These are phyloP conservation scores for Suhomyces choctaworum DNA, from an alignment of 1,139 yeast genomes.

Conservation along the genomic window DNA sequence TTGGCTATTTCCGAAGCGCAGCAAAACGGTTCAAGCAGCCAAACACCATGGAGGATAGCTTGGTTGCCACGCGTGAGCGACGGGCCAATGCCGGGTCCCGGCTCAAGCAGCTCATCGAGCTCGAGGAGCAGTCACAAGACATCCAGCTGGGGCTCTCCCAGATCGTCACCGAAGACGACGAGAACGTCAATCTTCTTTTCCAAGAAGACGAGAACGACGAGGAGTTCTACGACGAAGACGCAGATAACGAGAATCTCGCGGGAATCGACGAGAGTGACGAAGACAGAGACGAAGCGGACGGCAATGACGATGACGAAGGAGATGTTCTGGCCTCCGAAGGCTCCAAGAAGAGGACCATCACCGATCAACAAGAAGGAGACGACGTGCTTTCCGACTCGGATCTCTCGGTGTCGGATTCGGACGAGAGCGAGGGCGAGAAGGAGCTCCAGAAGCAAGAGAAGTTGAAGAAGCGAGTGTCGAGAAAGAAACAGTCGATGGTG, in stretches of 20 bases:
- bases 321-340: slow-evolving; percentile 22
- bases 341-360: slow-evolving; percentile 8
- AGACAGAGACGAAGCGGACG: slow-evolving; percentile 21
- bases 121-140: slow-evolving; percentile 54
- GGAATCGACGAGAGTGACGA: slow-evolving; percentile 33
- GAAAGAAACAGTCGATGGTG: slow-evolving; percentile 33
- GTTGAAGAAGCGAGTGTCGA: slow-evolving; percentile 34
- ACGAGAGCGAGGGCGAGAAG: slow-evolving; percentile 67
- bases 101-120: slow-evolving; percentile 67
- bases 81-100: slow-evolving; percentile 92
- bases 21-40: too few relatives aligned
- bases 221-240: slow-evolving; percentile 57
- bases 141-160: slow-evolving; percentile 35
- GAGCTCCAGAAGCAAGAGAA: slow-evolving; percentile 58
- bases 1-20: too few relatives aligned
- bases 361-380: slow-evolving; percentile 29
- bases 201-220: slow-evolving; percentile 83
- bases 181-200: slow-evolving; percentile 71
- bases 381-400: slow-evolving; percentile 59
- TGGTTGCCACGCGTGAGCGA: slow-evolving; percentile 71
- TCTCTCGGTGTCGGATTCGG: slow-evolving; percentile 48
- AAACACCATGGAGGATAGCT: slow-evolving; percentile 36
- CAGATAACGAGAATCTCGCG: slow-evolving; percentile 17
- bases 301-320: slow-evolving; percentile 21
- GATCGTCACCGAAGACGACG: slow-evolving; percentile 60